Conservation (phyloP, 352 stramenopile genomes). For the Heterotrichella gracilis region DNA sequence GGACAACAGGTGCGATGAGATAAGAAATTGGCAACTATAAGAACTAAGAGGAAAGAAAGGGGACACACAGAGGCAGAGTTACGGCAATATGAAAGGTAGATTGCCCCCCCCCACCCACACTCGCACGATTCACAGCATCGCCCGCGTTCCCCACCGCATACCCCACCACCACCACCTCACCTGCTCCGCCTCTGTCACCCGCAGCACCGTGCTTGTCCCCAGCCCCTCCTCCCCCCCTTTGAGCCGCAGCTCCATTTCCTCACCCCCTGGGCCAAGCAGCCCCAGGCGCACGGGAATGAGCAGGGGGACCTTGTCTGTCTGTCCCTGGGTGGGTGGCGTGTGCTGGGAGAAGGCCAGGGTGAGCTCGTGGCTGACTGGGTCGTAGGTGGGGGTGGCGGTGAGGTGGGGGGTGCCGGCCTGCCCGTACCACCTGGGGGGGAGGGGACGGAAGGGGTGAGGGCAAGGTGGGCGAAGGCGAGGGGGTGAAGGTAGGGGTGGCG, state of each 20-base stretch:
- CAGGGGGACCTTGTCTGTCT: slow-evolving; percentile 24
- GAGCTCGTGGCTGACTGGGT: slow-evolving; percentile 25
- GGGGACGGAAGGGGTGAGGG: no score
- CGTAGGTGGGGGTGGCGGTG: slow-evolving; percentile 26
- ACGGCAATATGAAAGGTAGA: no score
- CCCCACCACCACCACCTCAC: no score
- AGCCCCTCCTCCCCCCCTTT: slow-evolving; percentile 27
- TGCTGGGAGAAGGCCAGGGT: slow-evolving; percentile 29
- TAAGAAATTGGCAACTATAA: no score
- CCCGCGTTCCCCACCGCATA: no score
- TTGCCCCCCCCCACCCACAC: no score
- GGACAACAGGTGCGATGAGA: no score
- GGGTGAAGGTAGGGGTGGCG: no score
- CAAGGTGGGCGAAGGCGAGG: no score
- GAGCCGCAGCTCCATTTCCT: slow-evolving; percentile 19
- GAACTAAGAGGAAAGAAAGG: no score
- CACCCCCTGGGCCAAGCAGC: slow-evolving; percentile 28
- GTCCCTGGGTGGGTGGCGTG: slow-evolving; percentile 18
- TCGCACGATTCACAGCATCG: no score
- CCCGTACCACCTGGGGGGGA: slow-evolving; percentile 33
- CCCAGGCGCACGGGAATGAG: slow-evolving; percentile 38
- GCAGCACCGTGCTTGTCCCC: slow-evolving; percentile 28
- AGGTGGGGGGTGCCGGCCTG: slow-evolving; percentile 38
- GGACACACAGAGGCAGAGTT: no score
- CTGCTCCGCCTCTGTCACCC: slow-evolving; percentile 31